Evolutionary conservation across 1,284 basidiomycete genomes (phyloP).

Genomic region (Cryptococcus depauperatus): DNA sequence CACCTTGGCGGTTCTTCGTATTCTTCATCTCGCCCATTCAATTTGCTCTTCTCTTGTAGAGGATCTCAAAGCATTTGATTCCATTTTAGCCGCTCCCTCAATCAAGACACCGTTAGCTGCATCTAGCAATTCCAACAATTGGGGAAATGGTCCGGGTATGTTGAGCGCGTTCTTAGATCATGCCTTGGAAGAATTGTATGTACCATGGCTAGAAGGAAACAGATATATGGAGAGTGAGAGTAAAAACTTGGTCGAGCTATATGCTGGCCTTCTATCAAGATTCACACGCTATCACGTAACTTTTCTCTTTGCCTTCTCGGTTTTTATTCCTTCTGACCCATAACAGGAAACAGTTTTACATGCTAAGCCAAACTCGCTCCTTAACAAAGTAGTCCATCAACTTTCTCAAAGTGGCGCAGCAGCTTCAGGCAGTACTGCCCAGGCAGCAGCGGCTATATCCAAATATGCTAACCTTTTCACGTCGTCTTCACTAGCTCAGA

Average conservation of each 20-base stretch:
- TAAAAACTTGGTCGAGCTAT: conserved; percentile 75
- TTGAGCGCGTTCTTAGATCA: conserved; percentile 82
- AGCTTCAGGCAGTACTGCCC: conserved; percentile 48
- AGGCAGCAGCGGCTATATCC: conserved; percentile 51
- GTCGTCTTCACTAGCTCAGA: conserved; percentile 20
- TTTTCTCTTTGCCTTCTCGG: conserved; percentile 8
- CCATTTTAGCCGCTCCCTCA: conserved; percentile 52
- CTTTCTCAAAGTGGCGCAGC: conserved; percentile 64
- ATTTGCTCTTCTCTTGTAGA: conserved; percentile 75
- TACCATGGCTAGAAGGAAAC: conserved; percentile 84
- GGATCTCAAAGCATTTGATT: conserved; percentile 86
- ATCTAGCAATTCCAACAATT: conserved; percentile 8
- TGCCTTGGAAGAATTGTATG: conserved; percentile 91
- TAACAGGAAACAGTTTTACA: conserved; percentile 64
- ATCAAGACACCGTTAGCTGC: conserved; percentile 3
- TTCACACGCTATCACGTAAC: conserved; percentile 87
- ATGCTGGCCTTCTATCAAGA: conserved; percentile 61
- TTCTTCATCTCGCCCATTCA: conserved; percentile 78
- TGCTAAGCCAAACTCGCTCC: conserved; percentile 71
- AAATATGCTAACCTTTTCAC: conserved; percentile 66
- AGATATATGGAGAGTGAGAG: conserved; percentile 89
- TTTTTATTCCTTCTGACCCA: background rate
- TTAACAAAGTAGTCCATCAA: conserved; percentile 89
- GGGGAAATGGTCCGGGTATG: conserved; percentile 26
- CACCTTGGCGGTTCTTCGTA: conserved; percentile 82